Conservation (phyloP, 169 alveolate species). For the Theileria annulata region DNA sequence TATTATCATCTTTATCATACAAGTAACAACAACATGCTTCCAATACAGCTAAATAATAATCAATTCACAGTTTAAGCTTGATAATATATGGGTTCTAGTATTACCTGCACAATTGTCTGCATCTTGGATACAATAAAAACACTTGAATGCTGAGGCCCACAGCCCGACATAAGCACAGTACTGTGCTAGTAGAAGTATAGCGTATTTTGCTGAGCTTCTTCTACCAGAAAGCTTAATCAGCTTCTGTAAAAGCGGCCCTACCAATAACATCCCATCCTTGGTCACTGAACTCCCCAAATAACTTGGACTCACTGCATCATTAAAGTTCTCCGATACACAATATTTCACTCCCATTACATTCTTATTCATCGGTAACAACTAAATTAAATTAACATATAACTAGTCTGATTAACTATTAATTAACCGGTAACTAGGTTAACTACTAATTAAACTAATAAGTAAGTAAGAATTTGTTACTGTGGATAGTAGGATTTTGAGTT, state of each 20-base stretch:
- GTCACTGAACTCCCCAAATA: slow-evolving; percentile 43
- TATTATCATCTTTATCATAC: slow-evolving; percentile 13
- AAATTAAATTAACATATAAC: not conserved
- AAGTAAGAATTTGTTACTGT: slow-evolving; percentile 22
- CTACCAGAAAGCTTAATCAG: slow-evolving; percentile 50
- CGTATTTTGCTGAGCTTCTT: slow-evolving; percentile 57
- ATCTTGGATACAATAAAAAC: slow-evolving; percentile 65
- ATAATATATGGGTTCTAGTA: not conserved
- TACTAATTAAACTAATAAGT: not conserved
- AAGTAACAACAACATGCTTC: slow-evolving; percentile 68
- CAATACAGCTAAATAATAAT: slow-evolving; percentile 24
- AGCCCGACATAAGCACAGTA: slow-evolving; percentile 66
- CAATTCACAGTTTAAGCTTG: not conserved
- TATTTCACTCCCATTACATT: slow-evolving; percentile 37
- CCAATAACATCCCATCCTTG: slow-evolving; percentile 56
- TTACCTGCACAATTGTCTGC: slow-evolving; percentile 53
- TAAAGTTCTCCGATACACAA: slow-evolving; percentile 56
- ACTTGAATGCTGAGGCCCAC: slow-evolving; percentile 55
- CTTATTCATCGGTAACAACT: slow-evolving; percentile 43
- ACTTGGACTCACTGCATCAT: slow-evolving; percentile 56
- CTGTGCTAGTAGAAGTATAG: slow-evolving; percentile 60
- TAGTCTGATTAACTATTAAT: not conserved
- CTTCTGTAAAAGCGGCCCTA: slow-evolving; percentile 65
- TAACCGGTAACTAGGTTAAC: not conserved
- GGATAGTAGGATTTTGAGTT: slow-evolving; percentile 51